Percentiles rank a stretch among this genome's conserved stretches.
Conservation (phyloP, 2,329 filamentous ascomycete genomes). For the Xylogone sp. region DNA sequence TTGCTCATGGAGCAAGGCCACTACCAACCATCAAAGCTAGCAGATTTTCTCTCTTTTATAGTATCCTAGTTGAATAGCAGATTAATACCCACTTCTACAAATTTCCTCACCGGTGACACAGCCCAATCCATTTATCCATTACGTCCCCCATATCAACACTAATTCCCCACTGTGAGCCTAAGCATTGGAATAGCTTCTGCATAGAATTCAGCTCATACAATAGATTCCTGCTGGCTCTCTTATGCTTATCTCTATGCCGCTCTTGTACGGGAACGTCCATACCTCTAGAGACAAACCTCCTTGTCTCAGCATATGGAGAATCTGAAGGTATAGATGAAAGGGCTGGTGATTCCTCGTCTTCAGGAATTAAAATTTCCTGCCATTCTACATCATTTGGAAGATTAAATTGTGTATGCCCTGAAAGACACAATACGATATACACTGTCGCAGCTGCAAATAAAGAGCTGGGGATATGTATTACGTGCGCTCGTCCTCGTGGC, state of each 20-base stretch:
- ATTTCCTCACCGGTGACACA: constrained; percentile 31
- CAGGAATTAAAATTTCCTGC: constrained; percentile 31
- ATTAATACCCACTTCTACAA: too few species aligned
- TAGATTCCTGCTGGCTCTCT: constrained; percentile 30
- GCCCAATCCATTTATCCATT: constrained; percentile 38
- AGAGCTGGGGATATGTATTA: constrained; percentile 40
- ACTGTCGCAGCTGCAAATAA: constrained; percentile 39
- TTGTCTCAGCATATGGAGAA: background rate
- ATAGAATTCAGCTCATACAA: constrained; percentile 44
- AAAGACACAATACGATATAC: constrained; percentile 36
- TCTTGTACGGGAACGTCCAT: background rate
- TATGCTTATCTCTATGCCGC: background rate
- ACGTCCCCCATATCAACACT: constrained; percentile 41
- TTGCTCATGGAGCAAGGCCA: too few species aligned
- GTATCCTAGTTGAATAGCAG: too few species aligned
- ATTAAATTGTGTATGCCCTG: constrained; percentile 32
- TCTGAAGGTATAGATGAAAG: background rate
- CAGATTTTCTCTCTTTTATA: too few species aligned
- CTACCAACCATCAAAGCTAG: too few species aligned
- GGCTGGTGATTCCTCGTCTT: background rate
- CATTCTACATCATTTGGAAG: constrained; percentile 37
- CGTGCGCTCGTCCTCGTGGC: constrained; percentile 39
- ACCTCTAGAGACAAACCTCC: background rate
- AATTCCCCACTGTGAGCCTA: constrained; percentile 41
- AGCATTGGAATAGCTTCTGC: constrained; percentile 40